Percentiles rank a stretch among this genome's conserved stretches.
phyloP scores from a whole-genome alignment of 2,329 filamentous ascomycete species.

The Dendrostoma leiphaemia region DNA sequence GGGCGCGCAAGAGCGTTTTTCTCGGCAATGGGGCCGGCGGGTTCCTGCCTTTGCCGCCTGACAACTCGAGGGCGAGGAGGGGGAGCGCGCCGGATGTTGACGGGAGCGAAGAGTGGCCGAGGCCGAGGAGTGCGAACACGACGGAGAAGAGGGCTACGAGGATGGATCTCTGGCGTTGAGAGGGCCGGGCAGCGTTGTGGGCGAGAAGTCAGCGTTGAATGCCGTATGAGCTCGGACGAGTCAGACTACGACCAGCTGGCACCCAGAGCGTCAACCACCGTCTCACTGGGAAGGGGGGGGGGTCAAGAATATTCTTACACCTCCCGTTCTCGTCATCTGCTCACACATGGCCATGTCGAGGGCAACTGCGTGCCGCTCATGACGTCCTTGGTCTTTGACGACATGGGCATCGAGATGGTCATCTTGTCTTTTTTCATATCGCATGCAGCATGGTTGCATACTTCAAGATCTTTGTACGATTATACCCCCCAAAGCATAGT shows the following conservation, averaged over 20 bases:
- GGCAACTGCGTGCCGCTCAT: too few species aligned
- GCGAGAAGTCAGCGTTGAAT: background rate
- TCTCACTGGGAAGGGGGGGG: background rate
- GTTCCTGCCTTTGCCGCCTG: constrained; percentile 54
- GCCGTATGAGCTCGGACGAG: too few species aligned
- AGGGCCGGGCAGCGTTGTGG: background rate
- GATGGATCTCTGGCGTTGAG: constrained; percentile 42
- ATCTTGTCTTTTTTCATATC: background rate
- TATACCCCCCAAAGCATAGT: background rate
- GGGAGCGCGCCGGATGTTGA: constrained; percentile 17
- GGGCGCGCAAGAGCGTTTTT: constrained; percentile 53
- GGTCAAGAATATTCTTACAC: background rate
- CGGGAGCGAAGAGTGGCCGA: constrained; percentile 39
- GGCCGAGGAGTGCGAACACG: constrained; percentile 40
- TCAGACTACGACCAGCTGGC: too few species aligned
- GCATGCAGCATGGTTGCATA: background rate
- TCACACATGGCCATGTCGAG: background rate
- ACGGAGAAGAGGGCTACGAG: constrained; percentile 36
- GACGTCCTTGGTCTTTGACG: background rate
- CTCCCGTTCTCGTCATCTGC: background rate
- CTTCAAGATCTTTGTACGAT: background rate
- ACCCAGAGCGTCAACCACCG: too few species aligned
- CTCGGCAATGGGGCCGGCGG: constrained; percentile 49
- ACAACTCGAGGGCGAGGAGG: constrained; percentile 20
- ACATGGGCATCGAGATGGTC: background rate